Conservation (phyloP, 768 basidiomycete species). For the Trametes maxima region DNA sequence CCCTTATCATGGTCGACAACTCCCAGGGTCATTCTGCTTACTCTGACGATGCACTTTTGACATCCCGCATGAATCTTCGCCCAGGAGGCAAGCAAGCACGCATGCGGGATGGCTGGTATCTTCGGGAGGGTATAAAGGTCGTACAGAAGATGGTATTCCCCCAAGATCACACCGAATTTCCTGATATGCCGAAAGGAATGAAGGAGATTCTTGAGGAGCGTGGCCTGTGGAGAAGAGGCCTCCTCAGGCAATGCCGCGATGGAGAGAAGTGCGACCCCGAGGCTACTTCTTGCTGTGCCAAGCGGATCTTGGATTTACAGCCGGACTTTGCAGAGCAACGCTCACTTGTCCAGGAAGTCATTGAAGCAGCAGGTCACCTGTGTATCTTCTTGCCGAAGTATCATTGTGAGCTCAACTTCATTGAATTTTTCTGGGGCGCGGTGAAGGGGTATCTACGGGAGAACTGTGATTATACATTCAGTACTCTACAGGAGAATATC, state of each 20-base stretch:
- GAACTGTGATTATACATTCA: too few relatives aligned
- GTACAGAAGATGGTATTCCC: slow-evolving; percentile 41
- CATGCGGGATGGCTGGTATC: slow-evolving; percentile 38
- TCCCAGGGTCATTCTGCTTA: slow-evolving; percentile 47
- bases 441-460: too few relatives aligned
- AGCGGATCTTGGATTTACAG: slow-evolving; percentile 32
- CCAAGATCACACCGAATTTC: slow-evolving; percentile 35
- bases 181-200: slow-evolving; percentile 37
- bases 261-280: not conserved
- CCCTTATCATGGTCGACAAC: slow-evolving; percentile 43
- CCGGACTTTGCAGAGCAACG: too few relatives aligned
- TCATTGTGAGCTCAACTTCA: too few relatives aligned
- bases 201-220: slow-evolving; percentile 33
- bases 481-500: too few relatives aligned
- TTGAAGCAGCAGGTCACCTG: too few relatives aligned
- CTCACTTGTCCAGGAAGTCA: too few relatives aligned
- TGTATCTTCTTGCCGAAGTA: too few relatives aligned
- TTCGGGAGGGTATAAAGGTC: slow-evolving; percentile 25
- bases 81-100: slow-evolving; percentile 43
- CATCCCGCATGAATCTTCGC: slow-evolving; percentile 38
- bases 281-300: slow-evolving; percentile 33
- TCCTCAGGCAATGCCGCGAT: slow-evolving; percentile 9
- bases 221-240: slow-evolving; percentile 26
- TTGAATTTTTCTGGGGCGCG: too few relatives aligned
- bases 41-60: slow-evolving; percentile 39